These are phyloP conservation scores for Aspergillus sp. DNA, from an alignment of 2,329 filamentous ascomycete species.

Conservation along the genomic window DNA sequence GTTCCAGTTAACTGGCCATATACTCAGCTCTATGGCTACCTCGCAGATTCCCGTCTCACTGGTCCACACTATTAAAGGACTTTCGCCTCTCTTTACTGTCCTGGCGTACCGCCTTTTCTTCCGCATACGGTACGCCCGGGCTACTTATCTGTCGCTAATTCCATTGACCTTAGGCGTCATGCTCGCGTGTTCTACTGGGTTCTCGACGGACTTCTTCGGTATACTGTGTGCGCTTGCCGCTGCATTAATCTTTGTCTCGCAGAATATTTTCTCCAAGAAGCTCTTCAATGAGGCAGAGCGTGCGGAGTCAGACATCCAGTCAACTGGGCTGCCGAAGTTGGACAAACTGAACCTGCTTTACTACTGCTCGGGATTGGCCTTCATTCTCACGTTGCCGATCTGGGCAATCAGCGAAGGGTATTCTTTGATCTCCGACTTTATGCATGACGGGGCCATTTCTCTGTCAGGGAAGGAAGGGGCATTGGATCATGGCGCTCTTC, in stretches of 20 bases:
- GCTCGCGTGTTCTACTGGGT: conserved; percentile 87
- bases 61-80: conserved; percentile 95
- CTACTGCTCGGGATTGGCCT: conserved; percentile 92
- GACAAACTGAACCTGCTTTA: conserved; percentile 95
- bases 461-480: conserved; percentile 69
- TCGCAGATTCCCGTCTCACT: conserved; percentile 91
- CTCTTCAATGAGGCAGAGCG: conserved; percentile 90
- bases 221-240: conserved; percentile 79
- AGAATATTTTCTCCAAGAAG: conserved; percentile 97
- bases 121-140: conserved; percentile 73
- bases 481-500: conserved; percentile 51
- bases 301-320: conserved; percentile 63
- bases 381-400: conserved; percentile 76
- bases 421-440: conserved; percentile 63
- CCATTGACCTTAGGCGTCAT: conserved; percentile 91
- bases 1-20: conserved; percentile 89
- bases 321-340: conserved; percentile 60
- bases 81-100: conserved; percentile 92
- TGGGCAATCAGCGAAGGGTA: conserved; percentile 92
- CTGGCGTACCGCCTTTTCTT: conserved; percentile 84
- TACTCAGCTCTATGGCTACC: conserved; percentile 87
- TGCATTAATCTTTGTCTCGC: conserved; percentile 91
- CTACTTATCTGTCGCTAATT: conserved; percentile 83
- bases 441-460: conserved; percentile 69
- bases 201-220: conserved; percentile 81